Evolutionary conservation across 2,329 filamentous ascomycete species (phyloP).

Genomic region (Talaromyces sp.): DNA sequence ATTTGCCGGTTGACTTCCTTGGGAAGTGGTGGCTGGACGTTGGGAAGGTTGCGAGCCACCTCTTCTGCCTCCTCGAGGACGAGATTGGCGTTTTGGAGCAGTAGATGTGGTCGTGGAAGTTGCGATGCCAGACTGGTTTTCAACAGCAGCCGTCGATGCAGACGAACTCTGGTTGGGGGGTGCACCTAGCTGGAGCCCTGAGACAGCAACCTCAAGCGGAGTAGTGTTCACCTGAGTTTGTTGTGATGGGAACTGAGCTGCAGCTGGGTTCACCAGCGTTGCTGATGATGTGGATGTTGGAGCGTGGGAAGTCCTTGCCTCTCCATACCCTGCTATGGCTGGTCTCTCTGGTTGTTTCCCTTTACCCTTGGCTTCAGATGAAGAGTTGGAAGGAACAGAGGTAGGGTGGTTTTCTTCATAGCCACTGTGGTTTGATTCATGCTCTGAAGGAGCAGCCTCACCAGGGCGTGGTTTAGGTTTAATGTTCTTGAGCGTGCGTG

Average conservation of each 20-base stretch:
- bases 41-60: background rate
- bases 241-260: background rate
- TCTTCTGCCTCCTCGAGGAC: background rate
- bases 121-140: background rate
- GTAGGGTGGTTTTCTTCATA: background rate
- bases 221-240: background rate
- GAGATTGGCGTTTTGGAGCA: background rate
- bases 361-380: background rate
- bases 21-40: background rate
- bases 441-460: background rate
- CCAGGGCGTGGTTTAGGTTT: background rate
- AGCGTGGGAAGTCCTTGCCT: background rate
- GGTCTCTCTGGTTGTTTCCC: background rate
- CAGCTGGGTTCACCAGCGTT: background rate
- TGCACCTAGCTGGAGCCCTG: background rate
- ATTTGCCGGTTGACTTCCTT: background rate
- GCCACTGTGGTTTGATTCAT: background rate
- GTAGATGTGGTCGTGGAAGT: background rate
- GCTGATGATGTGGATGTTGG: background rate
- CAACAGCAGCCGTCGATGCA: background rate
- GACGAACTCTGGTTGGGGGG: background rate
- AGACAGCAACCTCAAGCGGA: background rate
- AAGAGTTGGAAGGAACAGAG: background rate
- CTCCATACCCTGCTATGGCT: background rate
- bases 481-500: slow-evolving; percentile 1